Evolutionary conservation across 208 protist species (phyloP).

Genomic region (Trypanosoma melophagium): DNA sequence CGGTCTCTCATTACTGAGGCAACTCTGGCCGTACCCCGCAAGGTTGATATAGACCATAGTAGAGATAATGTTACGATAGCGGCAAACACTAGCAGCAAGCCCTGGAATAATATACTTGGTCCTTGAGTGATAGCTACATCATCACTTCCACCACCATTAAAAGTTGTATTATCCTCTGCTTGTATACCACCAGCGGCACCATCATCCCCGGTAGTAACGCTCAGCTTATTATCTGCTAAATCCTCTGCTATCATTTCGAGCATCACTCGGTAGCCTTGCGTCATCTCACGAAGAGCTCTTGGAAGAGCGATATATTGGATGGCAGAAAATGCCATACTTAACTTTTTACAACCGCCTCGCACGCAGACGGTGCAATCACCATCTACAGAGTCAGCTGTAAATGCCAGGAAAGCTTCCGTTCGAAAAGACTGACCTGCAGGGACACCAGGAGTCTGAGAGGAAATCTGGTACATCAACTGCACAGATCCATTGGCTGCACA

Average conservation of each 20-base stretch:
- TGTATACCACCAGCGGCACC: neutral
- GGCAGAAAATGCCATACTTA: conserved; percentile 65
- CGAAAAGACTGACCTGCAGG: conserved; percentile 67
- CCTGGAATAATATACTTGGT: conserved; percentile 55
- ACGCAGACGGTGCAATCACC: conserved; percentile 60
- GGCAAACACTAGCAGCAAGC: conserved; percentile 56
- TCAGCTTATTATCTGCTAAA: conserved; percentile 34
- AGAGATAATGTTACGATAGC: conserved; percentile 59
- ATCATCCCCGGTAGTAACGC: conserved; percentile 17
- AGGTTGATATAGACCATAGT: conserved; percentile 45
- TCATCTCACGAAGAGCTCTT: conserved; percentile 79
- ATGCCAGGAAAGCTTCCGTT: conserved; percentile 68
- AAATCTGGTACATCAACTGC: conserved; percentile 78
- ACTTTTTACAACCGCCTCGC: conserved; percentile 75
- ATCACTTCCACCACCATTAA: conserved; percentile 7
- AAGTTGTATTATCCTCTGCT: conserved; percentile 5
- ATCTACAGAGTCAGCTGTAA: conserved; percentile 59
- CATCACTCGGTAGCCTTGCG: conserved; percentile 70
- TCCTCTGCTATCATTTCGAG: conserved; percentile 73
- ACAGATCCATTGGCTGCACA: conserved; percentile 40
- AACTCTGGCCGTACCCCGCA: conserved; percentile 35
- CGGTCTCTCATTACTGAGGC: conserved; percentile 18
- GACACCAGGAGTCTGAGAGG: conserved; percentile 77
- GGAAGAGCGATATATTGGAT: conserved; percentile 73
- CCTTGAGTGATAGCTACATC: conserved; percentile 21